These are phyloP conservation scores for Myriosclerotinia duriaeana DNA, from an alignment of 2,329 filamentous ascomycete species.

Conservation along the genomic window DNA sequence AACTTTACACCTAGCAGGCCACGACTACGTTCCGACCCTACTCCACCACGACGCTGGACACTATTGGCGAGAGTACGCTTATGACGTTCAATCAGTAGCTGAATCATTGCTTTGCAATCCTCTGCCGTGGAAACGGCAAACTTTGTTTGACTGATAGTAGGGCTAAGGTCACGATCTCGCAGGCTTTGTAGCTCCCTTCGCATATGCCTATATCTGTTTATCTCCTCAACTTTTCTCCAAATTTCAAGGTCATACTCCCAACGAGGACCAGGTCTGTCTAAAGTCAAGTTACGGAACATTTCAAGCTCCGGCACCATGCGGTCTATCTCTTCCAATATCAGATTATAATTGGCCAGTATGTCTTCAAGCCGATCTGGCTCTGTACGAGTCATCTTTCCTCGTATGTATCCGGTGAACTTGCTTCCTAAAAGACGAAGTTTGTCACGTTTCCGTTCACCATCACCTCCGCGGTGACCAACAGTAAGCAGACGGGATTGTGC, in stretches of 20 bases:
- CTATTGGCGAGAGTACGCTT: too few species aligned
- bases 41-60: not conserved
- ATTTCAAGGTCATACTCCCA: too few species aligned
- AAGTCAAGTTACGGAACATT: too few species aligned
- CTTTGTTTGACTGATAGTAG: not conserved
- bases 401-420: not conserved
- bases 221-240: too few species aligned
- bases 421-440: not conserved
- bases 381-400: not conserved
- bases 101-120: not conserved
- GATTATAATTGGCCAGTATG: too few species aligned
- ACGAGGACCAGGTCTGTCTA: too few species aligned
- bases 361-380: not conserved
- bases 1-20: too few species aligned
- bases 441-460: not conserved
- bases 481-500: too few species aligned
- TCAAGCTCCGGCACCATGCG: too few species aligned
- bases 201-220: too few species aligned
- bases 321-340: too few species aligned
- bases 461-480: not conserved
- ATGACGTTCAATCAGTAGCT: not conserved
- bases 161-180: not conserved
- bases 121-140: not conserved
- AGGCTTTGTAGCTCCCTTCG: not conserved
- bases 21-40: not conserved